Conservation (phyloP, 768 basidiomycete species). For the Rubroboletus pulcherrimus region DNA sequence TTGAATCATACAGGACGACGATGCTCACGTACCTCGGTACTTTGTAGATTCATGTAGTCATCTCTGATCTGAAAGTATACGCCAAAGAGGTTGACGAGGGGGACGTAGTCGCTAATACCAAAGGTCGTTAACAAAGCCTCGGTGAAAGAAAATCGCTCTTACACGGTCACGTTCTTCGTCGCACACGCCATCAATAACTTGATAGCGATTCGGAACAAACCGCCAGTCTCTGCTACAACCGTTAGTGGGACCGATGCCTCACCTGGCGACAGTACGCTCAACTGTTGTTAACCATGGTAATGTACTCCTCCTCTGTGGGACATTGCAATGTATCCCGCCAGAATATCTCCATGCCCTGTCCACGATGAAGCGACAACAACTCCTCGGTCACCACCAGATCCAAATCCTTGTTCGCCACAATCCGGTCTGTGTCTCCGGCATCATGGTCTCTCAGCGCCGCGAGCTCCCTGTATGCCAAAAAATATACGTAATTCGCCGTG, state of each 20-base stretch:
- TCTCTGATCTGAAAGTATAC: conserved; percentile 97
- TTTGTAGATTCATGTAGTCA: conserved; percentile 94
- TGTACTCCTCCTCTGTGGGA: conserved; percentile 92
- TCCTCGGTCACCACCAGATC: conserved; percentile 46
- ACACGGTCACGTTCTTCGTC: conserved; percentile 59
- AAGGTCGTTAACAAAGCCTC: background rate
- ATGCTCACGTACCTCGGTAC: conserved; percentile 56
- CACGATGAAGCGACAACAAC: conserved; percentile 84
- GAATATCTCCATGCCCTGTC: conserved; percentile 90
- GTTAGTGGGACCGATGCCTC: conserved; percentile 44
- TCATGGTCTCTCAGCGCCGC: conserved; percentile 15
- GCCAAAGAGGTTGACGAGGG: conserved; percentile 89
- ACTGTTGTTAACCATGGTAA: conserved; percentile 97
- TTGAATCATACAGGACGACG: background rate
- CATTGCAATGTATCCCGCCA: conserved; percentile 92
- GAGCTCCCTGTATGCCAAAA: conserved; percentile 86
- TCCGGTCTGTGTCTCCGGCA: background rate
- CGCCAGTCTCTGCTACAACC: conserved; percentile 75
- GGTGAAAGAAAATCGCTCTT: conserved; percentile 17
- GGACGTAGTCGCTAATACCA: conserved; percentile 72
- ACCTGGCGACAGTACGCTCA: conserved; percentile 41
- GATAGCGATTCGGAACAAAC: conserved; percentile 85
- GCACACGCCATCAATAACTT: conserved; percentile 95
- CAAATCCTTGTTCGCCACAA: conserved; percentile 75
- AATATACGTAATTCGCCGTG: conserved; percentile 95